phyloP scores from a whole-genome alignment of 768 basidiomycete genomes.

The Mrakia hoshinonis region DNA sequence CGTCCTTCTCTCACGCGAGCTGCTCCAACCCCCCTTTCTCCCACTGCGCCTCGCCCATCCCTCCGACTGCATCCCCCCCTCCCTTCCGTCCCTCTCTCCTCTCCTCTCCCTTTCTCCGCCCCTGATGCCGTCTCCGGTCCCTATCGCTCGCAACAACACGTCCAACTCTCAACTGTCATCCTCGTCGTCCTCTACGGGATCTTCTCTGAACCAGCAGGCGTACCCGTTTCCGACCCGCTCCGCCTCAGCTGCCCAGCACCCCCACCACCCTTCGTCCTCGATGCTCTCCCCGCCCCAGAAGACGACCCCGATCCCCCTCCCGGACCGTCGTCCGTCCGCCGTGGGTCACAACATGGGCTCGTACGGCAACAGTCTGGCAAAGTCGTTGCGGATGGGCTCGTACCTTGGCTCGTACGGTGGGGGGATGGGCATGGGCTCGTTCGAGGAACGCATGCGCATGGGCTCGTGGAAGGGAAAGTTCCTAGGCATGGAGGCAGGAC shows the following conservation, averaged over 20 bases:
- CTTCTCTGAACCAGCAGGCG: background rate
- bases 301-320: constrained; percentile 14
- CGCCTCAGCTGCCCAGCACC: background rate
- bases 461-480: constrained; percentile 29
- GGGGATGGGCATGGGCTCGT: constrained; percentile 13
- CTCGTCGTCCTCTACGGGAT: background rate
- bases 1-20: too few species aligned
- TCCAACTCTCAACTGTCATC: background rate
- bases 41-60: background rate
- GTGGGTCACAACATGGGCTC: background rate
- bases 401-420: constrained; percentile 7
- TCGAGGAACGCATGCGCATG: constrained; percentile 26
- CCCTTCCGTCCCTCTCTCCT: background rate
- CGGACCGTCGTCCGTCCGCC: background rate
- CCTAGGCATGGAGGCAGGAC: constrained; percentile 20
- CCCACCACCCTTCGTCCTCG: background rate
- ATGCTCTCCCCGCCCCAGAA: constrained; percentile 15
- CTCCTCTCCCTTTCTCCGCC: background rate
- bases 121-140: background rate
- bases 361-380: constrained; percentile 14
- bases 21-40: background rate
- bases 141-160: background rate
- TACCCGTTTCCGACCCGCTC: background rate
- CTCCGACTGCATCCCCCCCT: background rate
- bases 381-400: background rate